Base-by-base conservation (phyloP, 1,284 basidiomycete genomes). In the Fistulina hepatica region DNA sequence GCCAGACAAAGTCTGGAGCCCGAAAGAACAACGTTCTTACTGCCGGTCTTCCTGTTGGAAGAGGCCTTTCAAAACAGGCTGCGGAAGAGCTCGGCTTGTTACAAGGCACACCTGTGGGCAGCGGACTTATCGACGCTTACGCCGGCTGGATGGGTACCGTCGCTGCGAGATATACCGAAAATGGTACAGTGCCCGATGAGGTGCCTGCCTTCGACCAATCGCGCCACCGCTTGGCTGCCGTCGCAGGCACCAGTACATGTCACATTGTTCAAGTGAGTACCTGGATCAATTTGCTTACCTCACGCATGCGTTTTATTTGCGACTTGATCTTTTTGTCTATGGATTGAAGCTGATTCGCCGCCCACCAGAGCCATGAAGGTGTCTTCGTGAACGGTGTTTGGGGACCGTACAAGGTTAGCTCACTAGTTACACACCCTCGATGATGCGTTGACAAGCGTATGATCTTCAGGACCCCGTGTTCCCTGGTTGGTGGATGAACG, bases 81-180 rank as follows among this genome's bases (percentile, higher is more conserved):
- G 93, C 94, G 0, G 65, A 72, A 30, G 90, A 97, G 50, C 70
- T 97, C 8, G 93, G 94, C 0, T 60, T 98, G 26, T 47, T 73
- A 1, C 79, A 82, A 47, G 92, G 94, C n/a, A 97, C 88, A 0
- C 77, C 92, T 1, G 91, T 97, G 13, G 93, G 93, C 5, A 93
- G 89, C 48, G 93, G 79, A 16, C 74, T 98, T 33, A 97, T 98
- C 51, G 94, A 98, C 52, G 94, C 93, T 73, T 92, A 97, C 58
- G 91, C 94, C 2, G 94, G 94, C n/a, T 98, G 94, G 94, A 70
- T 98, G 49, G 94, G 95, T 13, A 97, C 94, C 0, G 79, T 97
- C 25, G 94, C 88, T 6, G 93, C 92, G 6, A 65, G 76, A 15
- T 79, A 80, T 46, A 73, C 64, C 28, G 69, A 73, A 39, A 59